Evolutionary conservation across 2,329 filamentous ascomycete genomes (phyloP).

Genomic region (Waltergamsia citrina): DNA sequence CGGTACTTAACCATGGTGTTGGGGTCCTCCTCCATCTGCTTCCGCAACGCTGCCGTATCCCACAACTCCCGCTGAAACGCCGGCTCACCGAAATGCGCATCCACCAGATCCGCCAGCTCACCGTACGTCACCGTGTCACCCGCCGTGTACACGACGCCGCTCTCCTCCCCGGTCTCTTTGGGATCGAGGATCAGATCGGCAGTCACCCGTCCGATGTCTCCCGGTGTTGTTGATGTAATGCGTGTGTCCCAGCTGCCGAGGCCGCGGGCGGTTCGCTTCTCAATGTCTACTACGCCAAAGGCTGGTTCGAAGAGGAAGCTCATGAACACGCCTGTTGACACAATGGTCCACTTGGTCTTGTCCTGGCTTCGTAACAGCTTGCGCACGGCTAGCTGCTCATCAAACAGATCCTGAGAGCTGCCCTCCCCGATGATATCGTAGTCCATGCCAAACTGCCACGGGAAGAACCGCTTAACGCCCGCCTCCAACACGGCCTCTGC

Average conservation of each 20-base stretch:
- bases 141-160: constrained; percentile 41
- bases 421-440: constrained; percentile 55
- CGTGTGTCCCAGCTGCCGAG: constrained; percentile 52
- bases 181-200: constrained; percentile 44
- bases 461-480: constrained; percentile 43
- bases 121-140: constrained; percentile 54
- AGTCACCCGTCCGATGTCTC: constrained; percentile 53
- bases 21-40: constrained; percentile 35
- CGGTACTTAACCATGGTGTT: constrained; percentile 49
- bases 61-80: constrained; percentile 39
- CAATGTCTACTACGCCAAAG: constrained; percentile 53
- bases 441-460: constrained; percentile 68
- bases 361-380: constrained; percentile 36
- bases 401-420: constrained; percentile 55
- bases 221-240: constrained; percentile 52
- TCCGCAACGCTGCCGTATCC: constrained; percentile 31
- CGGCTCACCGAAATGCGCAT: constrained; percentile 20
- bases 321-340: constrained; percentile 63
- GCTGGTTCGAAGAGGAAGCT: constrained; percentile 55
- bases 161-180: constrained; percentile 17
- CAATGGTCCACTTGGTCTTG: constrained; percentile 48
- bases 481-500: constrained; percentile 43
- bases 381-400: constrained; percentile 55
- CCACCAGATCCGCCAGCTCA: constrained; percentile 42
- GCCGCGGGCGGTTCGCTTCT: constrained; percentile 31